phyloP scores from a whole-genome alignment of 2,329 filamentous ascomycete species.

The Aspergillus fijiensis region DNA sequence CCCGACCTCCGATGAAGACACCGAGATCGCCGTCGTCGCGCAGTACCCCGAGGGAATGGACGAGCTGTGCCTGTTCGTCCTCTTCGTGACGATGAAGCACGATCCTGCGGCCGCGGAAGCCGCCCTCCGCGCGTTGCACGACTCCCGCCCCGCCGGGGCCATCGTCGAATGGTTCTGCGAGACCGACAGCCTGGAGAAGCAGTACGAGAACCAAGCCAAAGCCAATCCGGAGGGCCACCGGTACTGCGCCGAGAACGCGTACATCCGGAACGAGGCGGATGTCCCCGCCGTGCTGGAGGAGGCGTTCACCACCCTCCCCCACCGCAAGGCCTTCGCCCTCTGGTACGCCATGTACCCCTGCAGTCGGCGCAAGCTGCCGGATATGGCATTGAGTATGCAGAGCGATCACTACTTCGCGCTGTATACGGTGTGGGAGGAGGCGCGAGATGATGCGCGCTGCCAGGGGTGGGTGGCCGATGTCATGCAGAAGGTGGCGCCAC shows the following conservation, averaged over 20 bases:
- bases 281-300: conserved; percentile 46
- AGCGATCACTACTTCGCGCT: conserved; percentile 58
- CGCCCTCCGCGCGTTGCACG: conserved; percentile 20
- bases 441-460: conserved; percentile 47
- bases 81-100: conserved; percentile 22
- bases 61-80: conserved; percentile 17
- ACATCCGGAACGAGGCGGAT: conserved; percentile 50
- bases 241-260: conserved; percentile 54
- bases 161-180: conserved; percentile 41
- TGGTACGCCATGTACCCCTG: conserved; percentile 55
- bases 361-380: conserved; percentile 42
- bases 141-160: conserved; percentile 40
- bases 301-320: conserved; percentile 51
- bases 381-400: conserved; percentile 58
- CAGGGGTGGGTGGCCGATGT: conserved; percentile 46
- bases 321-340: conserved; percentile 47
- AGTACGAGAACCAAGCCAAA: conserved; percentile 45
- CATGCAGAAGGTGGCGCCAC: conserved; percentile 42
- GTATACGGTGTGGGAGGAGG: conserved; percentile 53
- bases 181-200: conserved; percentile 23
- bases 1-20: conserved; percentile 18
- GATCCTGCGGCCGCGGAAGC: conserved; percentile 12
- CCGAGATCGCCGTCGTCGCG: conserved; percentile 27
- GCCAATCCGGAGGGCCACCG: conserved; percentile 53
- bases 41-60: conserved; percentile 40